Conservation (phyloP, 331 rosid species). For the Acacia concinna region DNA sequence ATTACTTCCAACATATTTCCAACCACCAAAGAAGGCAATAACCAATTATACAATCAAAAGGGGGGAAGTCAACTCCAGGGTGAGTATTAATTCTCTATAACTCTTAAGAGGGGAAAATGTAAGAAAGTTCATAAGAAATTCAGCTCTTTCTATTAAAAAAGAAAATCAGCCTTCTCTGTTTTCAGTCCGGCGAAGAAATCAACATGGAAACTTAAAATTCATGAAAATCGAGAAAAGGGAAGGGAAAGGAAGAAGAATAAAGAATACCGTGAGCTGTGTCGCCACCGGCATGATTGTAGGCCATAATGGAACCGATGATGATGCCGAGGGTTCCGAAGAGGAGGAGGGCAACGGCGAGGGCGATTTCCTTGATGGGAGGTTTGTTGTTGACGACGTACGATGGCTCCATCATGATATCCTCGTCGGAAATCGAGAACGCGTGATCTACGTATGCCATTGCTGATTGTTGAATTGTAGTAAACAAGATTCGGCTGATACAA, state of each 20-base stretch:
- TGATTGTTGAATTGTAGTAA: neutral
- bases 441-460: slow-evolving; percentile 92
- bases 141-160: neutral
- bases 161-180: neutral
- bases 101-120: neutral
- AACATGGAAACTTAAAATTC: neutral
- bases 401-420: slow-evolving; percentile 84
- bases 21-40: neutral
- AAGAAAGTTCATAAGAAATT: neutral
- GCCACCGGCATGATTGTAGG: slow-evolving; percentile 84
- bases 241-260: neutral
- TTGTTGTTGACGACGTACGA: slow-evolving; percentile 76
- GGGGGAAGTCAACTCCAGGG: neutral
- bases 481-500: neutral
- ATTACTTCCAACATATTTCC: neutral
- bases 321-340: slow-evolving; percentile 78
- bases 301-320: slow-evolving; percentile 77
- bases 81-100: neutral
- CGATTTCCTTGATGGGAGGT: slow-evolving; percentile 94
- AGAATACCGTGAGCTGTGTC: slow-evolving; percentile 85
- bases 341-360: slow-evolving; percentile 86
- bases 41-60: neutral
- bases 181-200: neutral
- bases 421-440: slow-evolving; percentile 93
- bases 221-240: neutral